phyloP scores from a whole-genome alignment of 192 early-diverging fungal species.

The Cladochytrium replicatum region DNA sequence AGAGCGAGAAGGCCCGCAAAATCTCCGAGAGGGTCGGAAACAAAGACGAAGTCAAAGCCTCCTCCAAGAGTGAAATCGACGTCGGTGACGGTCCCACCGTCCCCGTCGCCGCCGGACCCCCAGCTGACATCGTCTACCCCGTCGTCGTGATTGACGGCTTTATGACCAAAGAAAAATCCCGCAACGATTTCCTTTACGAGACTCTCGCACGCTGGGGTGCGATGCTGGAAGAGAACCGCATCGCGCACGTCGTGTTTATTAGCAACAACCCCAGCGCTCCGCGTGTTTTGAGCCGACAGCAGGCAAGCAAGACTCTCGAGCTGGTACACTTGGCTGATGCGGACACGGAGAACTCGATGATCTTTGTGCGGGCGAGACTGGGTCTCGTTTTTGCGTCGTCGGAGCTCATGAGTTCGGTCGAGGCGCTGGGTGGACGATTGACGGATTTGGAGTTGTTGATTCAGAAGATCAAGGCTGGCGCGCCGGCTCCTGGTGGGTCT shows the following conservation, averaged over 20 bases:
- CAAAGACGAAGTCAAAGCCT: constrained; percentile 11
- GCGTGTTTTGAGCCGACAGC: too few relatives aligned
- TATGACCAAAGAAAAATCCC: constrained; percentile 60
- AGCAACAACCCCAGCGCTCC: constrained; percentile 55
- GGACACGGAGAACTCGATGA: constrained; percentile 45
- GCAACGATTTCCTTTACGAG: constrained; percentile 55
- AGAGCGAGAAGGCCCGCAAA: constrained; percentile 71
- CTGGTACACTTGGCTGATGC: constrained; percentile 62
- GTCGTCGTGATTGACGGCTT: constrained; percentile 85
- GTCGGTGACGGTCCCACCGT: too few relatives aligned
- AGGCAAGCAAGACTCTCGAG: constrained; percentile 60
- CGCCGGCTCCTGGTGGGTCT: constrained; percentile 41
- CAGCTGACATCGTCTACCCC: constrained; percentile 57
- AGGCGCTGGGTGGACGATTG: constrained; percentile 76
- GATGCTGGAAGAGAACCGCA: constrained; percentile 61
- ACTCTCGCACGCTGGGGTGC: too few relatives aligned
- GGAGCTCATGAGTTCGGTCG: constrained; percentile 37
- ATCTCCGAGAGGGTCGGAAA: constrained; percentile 72
- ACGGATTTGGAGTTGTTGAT: constrained; percentile 84
- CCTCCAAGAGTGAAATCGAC: constrained; percentile 3
- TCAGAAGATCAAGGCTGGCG: constrained; percentile 75
- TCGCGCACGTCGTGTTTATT: constrained; percentile 88
- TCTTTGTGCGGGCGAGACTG: constrained; percentile 48
- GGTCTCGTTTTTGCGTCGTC: constrained; percentile 8
- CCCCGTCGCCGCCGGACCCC: too few relatives aligned